A percentile compares a stretch with the other conserved stretches of the same genome.
phyloP scores from a whole-genome alignment of 2,329 filamentous ascomycete species.

The Xylariaceae sp. region DNA sequence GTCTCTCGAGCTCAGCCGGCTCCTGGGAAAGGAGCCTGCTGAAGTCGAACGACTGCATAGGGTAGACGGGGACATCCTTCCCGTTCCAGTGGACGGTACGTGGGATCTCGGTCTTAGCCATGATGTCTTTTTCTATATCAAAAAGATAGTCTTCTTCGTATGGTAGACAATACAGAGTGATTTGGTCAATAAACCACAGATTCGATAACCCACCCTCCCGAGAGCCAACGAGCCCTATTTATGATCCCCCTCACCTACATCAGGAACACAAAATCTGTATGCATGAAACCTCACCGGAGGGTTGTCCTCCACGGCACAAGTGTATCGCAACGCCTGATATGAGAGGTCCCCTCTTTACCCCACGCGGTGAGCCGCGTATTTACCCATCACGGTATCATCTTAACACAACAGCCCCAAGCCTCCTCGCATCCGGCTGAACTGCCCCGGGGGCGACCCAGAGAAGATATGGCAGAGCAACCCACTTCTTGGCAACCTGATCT shows the following conservation, averaged over 20 bases:
- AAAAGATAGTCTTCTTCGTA: no score
- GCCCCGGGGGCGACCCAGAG: slow-evolving; percentile 2
- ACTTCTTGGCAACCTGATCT: slow-evolving; percentile 14
- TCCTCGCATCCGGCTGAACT: slow-evolving; percentile 15
- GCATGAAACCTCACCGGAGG: slow-evolving; percentile 15
- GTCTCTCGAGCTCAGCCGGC: slow-evolving; percentile 48
- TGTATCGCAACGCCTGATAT: slow-evolving; percentile 2
- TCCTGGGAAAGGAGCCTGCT: slow-evolving; percentile 50
- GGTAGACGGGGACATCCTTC: slow-evolving; percentile 46
- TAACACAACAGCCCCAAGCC: slow-evolving; percentile 4
- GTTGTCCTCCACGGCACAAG: slow-evolving; percentile 14
- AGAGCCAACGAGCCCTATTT: slow-evolving; percentile 1
- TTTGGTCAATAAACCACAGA: no score
- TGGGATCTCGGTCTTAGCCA: slow-evolving; percentile 38
- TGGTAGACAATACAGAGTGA: no score
- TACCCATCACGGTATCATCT: slow-evolving; percentile 19
- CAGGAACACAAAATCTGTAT: slow-evolving; percentile 1
- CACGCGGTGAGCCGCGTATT: slow-evolving; percentile 16
- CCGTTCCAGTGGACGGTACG: slow-evolving; percentile 47
- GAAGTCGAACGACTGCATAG: slow-evolving; percentile 51
- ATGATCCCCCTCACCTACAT: slow-evolving; percentile 7
- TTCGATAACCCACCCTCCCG: background rate
- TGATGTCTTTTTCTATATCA: slow-evolving; percentile 5
- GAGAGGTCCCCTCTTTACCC: slow-evolving; percentile 18
- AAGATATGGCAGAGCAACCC: background rate